A percentile compares a stretch with the other conserved stretches of the same genome.
Evolutionary conservation across 805 yeast genomes (phyloP).

Genomic region (Lachancea kluyveri): DNA sequence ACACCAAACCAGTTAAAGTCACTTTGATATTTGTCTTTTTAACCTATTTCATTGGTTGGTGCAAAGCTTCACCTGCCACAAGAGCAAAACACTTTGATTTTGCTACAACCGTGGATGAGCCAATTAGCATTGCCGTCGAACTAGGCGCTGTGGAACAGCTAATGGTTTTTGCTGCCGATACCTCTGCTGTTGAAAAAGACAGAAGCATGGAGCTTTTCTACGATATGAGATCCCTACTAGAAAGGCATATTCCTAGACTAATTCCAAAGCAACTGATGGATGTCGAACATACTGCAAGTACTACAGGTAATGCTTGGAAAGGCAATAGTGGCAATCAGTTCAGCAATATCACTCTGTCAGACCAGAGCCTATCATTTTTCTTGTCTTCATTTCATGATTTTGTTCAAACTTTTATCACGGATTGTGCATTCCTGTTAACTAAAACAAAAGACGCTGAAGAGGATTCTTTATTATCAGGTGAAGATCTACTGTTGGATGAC

Average conservation of each 20-base stretch:
- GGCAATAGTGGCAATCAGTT: constrained; percentile 6
- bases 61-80: constrained; percentile 40
- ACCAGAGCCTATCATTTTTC: constrained; percentile 27
- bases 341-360: constrained; percentile 18
- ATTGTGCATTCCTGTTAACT: constrained; percentile 61
- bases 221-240: constrained; percentile 60
- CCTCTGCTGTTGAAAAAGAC: constrained; percentile 33
- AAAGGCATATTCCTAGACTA: constrained; percentile 57
- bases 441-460: constrained; percentile 69
- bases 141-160: constrained; percentile 69
- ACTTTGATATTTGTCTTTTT: constrained; percentile 46
- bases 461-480: constrained; percentile 57
- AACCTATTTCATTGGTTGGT: constrained; percentile 60
- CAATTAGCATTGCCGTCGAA: constrained; percentile 52
- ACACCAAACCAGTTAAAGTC: constrained; percentile 43
- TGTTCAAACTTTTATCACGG: constrained; percentile 49
- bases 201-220: constrained; percentile 46
- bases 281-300: constrained; percentile 21
- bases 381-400: constrained; percentile 43
- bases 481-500: constrained; percentile 51
- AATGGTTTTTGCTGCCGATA: constrained; percentile 54
- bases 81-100: constrained; percentile 47
- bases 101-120: constrained; percentile 47
- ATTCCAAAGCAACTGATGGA: constrained; percentile 48
- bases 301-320: constrained; percentile 1